phyloP scores from a whole-genome alignment of 306 rosid species.

The Vicia villosa region DNA sequence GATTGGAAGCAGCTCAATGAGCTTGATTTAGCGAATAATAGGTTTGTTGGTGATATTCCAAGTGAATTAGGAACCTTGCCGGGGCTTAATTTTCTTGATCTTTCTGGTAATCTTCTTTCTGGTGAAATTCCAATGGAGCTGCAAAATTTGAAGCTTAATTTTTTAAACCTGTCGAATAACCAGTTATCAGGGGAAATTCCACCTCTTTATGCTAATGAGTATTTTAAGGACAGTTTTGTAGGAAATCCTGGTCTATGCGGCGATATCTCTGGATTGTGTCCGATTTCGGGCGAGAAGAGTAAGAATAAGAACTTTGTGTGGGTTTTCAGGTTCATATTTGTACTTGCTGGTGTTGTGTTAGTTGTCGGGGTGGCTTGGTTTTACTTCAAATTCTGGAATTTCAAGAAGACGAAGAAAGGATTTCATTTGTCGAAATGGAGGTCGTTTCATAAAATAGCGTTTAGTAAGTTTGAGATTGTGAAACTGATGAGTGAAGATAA shows the following conservation, averaged over 20 bases:
- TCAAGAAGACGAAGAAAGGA: slow-evolving; percentile 57
- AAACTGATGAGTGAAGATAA: slow-evolving; percentile 64
- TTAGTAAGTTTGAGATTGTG: slow-evolving; percentile 64
- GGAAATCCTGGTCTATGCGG: slow-evolving; percentile 67
- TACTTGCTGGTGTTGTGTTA: slow-evolving; percentile 61
- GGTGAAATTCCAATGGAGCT: slow-evolving; percentile 64
- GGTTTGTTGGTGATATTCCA: slow-evolving; percentile 56
- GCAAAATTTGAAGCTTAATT: slow-evolving; percentile 70
- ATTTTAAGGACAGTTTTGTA: slow-evolving; percentile 58
- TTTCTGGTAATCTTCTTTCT: slow-evolving; percentile 55
- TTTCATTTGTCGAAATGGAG: slow-evolving; percentile 58
- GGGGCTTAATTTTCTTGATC: slow-evolving; percentile 79
- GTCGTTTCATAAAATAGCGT: slow-evolving; percentile 72
- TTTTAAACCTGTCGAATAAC: slow-evolving; percentile 65
- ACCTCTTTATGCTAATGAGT: slow-evolving; percentile 54
- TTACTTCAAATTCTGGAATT: slow-evolving; percentile 52
- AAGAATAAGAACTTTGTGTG: slow-evolving; percentile 45
- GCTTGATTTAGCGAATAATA: slow-evolving; percentile 67
- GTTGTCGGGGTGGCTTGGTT: slow-evolving; percentile 63
- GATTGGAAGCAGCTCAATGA: slow-evolving; percentile 59
- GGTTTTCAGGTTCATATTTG: slow-evolving; percentile 58
- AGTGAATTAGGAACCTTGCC: slow-evolving; percentile 62
- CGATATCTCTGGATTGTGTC: slow-evolving; percentile 55
- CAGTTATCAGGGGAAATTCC: slow-evolving; percentile 63
- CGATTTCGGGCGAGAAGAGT: slow-evolving; percentile 35